Evolutionary conservation across 345 rosid species (phyloP), one percentile per base, ranked within the genome.

Genomic region (Euclidium syriacum): DNA sequence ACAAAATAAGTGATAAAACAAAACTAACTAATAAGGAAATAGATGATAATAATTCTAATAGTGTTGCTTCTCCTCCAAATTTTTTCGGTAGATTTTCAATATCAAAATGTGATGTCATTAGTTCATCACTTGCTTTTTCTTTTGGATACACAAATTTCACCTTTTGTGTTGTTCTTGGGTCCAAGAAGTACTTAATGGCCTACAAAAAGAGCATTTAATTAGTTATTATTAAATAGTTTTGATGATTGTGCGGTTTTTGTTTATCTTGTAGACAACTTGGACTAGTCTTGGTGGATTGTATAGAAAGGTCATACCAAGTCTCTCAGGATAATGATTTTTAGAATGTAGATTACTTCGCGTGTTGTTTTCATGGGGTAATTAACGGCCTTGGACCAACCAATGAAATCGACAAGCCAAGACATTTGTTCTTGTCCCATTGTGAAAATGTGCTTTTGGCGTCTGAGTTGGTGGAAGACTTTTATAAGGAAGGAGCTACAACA

Each of bases 381-480:
- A 48, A 59, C 51, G 11, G 58, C 77, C 72, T 82, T 36, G 4
- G 99, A 77, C 91, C 90, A 84, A 1, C 96, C 96, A 33, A 95
- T 85, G 73, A 90, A 94, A 75, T 94, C 99, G 4, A 90, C 77
- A 76, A 94, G 69, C 95, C 96, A 90, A 52, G 96, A 73, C 96
- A 80, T 90, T 67, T 84, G 85, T 62, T 87, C 91, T 75, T 90
- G 96, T 59, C 88, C 88, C 62, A n/a, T n/a, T 6, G 3, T 0
- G 41, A 36, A 11, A 36, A 36, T n/a, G 41, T 36, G 9, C 4
- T 2, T 3, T n/a, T 36, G 0, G 41, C 41, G 41, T 9, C 41
- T 6, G 7, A 36, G 10, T 11, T 36, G 5, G 41, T 36, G 11
- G 9, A 10, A n/a, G 12, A 36, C 7, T 36, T 36, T n/a, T 4